Conservation (phyloP, 768 basidiomycete species). For the Paxillus ammoniavirescens region DNA sequence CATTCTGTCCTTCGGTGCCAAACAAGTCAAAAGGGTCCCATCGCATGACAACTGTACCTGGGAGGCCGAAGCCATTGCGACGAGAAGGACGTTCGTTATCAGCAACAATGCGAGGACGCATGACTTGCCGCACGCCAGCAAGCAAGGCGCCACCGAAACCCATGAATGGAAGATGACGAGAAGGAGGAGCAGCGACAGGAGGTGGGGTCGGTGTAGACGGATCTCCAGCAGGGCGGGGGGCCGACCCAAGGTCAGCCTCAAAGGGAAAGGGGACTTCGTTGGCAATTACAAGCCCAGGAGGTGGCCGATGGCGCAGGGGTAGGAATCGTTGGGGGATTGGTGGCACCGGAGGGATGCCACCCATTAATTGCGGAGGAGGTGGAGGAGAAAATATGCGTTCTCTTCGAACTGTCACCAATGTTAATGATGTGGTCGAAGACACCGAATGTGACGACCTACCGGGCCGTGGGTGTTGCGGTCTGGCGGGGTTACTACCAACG, state of each 20-base stretch:
- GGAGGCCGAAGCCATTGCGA: constrained; percentile 20
- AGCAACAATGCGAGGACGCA: constrained; percentile 9
- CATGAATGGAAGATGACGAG: constrained; percentile 58
- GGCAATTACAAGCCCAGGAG: constrained; percentile 48
- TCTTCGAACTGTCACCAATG: constrained; percentile 13
- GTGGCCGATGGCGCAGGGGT: constrained; percentile 36
- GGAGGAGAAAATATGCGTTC: constrained; percentile 45
- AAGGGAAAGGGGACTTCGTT: constrained; percentile 52
- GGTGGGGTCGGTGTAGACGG: constrained; percentile 26
- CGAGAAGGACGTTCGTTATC: constrained; percentile 10
- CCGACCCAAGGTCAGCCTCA: constrained; percentile 34
- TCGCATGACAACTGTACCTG: constrained; percentile 29
- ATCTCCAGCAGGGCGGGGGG: constrained; percentile 19
- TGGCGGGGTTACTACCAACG: constrained; percentile 23
- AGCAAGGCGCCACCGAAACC: constrained; percentile 66
- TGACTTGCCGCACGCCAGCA: constrained; percentile 36
- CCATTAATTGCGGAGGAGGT: constrained; percentile 40
- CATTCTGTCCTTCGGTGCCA: constrained; percentile 10
- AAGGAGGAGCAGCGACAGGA: constrained; percentile 43
- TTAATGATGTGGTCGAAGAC: neutral
- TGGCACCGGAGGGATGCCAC: constrained; percentile 57
- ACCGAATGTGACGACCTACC: constrained; percentile 12
- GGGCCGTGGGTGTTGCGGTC: constrained; percentile 7
- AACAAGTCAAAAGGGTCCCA: constrained; percentile 28
- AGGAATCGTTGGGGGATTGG: constrained; percentile 40